Evolutionary conservation across 805 yeast species (phyloP).

Genomic region (Kodamaea jinghongensis): DNA sequence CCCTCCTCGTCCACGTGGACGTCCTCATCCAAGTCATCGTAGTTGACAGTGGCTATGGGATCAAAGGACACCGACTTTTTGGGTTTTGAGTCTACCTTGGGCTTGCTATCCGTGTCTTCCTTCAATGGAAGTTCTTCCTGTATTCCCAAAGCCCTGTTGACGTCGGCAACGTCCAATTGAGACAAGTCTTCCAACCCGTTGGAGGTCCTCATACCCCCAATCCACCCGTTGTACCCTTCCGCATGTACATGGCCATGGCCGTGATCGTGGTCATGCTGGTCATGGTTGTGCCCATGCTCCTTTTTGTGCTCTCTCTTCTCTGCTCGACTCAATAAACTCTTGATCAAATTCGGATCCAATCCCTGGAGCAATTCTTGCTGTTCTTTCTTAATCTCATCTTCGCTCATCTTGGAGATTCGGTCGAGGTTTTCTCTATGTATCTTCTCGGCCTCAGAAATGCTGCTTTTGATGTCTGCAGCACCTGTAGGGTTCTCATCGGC

Average conservation of each 20-base stretch:
- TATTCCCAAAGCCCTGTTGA: slow-evolving; percentile 35
- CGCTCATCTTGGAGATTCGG: slow-evolving; percentile 57
- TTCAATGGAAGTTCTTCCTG: slow-evolving; percentile 3
- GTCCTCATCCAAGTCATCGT: slow-evolving; percentile 26
- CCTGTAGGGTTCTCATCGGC: slow-evolving; percentile 11
- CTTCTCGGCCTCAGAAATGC: slow-evolving; percentile 61
- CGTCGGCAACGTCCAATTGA: slow-evolving; percentile 33
- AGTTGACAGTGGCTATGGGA: slow-evolving; percentile 26
- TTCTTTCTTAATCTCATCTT: slow-evolving; percentile 61
- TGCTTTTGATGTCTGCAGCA: too few relatives aligned
- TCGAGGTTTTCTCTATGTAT: slow-evolving; percentile 76
- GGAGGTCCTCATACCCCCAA: slow-evolving; percentile 39
- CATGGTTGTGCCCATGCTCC: slow-evolving; percentile 15
- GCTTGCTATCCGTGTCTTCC: slow-evolving; percentile 19
- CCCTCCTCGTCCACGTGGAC: slow-evolving; percentile 33
- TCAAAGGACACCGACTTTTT: slow-evolving; percentile 33
- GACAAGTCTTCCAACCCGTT: slow-evolving; percentile 31
- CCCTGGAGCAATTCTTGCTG: slow-evolving; percentile 62
- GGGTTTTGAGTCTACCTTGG: slow-evolving; percentile 11
- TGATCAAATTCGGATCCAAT: slow-evolving; percentile 67
- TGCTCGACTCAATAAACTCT: slow-evolving; percentile 55
- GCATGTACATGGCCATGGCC: slow-evolving; percentile 32
- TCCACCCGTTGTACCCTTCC: slow-evolving; percentile 43
- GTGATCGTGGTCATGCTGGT: slow-evolving; percentile 18
- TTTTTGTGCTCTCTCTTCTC: slow-evolving; percentile 39